A percentile compares a stretch with the other conserved stretches of the same genome.
Conservation (phyloP, 164 flowering plant genomes). For the Chimonanthus salicifolius region DNA sequence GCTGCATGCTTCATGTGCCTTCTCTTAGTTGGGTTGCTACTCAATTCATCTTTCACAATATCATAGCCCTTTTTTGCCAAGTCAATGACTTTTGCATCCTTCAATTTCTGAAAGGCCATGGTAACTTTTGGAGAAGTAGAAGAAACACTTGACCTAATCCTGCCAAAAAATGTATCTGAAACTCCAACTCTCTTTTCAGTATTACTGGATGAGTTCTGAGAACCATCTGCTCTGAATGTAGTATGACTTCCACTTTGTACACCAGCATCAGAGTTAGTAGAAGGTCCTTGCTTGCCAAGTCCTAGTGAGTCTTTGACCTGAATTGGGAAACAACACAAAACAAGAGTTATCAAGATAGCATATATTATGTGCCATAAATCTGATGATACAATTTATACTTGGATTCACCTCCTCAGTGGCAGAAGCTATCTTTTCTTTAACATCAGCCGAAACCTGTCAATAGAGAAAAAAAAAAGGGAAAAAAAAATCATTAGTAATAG, state of each 20-base stretch:
- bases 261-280: conserved; percentile 27
- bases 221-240: conserved; percentile 30
- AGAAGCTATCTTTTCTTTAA: conserved; percentile 80
- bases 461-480: conserved; percentile 3
- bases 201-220: conserved; percentile 37
- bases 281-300: conserved; percentile 46
- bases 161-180: conserved; percentile 43
- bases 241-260: conserved; percentile 30
- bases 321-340: conserved; percentile 2
- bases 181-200: conserved; percentile 15
- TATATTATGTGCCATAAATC: not conserved
- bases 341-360: not conserved
- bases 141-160: conserved; percentile 48
- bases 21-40: conserved; percentile 52
- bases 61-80: conserved; percentile 79
- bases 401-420: conserved; percentile 67
- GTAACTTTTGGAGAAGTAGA: conserved; percentile 52
- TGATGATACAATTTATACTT: not conserved
- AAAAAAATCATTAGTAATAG: not conserved
- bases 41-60: conserved; percentile 82
- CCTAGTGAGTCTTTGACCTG: conserved; percentile 81
- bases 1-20: conserved; percentile 49
- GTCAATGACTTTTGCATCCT: conserved; percentile 69
- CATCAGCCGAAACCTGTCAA: conserved; percentile 63
- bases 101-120: conserved; percentile 55